Evolutionary conservation across 2,329 filamentous ascomycete genomes (phyloP), one percentile per base, ranked within the genome.

Genomic region (Pestalotiopsis sp.): DNA sequence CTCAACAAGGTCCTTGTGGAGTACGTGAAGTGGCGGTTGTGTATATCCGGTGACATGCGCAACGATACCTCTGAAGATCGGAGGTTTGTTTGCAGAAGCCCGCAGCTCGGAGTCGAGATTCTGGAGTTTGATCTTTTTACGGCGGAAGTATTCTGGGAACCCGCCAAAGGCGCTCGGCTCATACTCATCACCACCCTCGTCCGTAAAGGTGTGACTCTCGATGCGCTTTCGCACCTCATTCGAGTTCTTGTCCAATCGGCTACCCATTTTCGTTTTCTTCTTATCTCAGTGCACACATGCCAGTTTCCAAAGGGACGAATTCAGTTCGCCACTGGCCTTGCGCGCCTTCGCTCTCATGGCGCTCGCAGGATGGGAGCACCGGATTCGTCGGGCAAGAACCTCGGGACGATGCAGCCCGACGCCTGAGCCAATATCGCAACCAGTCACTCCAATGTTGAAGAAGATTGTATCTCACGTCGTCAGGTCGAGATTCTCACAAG

Each of bases 41-140:
- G 96, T 99, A 78, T 98, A 99, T 63, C 96, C 96, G 74, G 95
- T 97, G 27, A 99, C 92, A 80, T 98, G 93, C 11, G 92, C 94
- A 13, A 97, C 94, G 9, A 98, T 87, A 0, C 94, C 94, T 73
- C 92, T 93, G 85, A 99, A 99, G 66, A 99, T 94, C 70, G 89
- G 90, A 11, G 94, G 93, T 72, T 92, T 93, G 72, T 91, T 90
- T 0, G 83, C 80, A 1, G 90, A 88, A 40, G 92, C 87, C 69
- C 95, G 91, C 59, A 97, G 84, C 66, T 97, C 89, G 9, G 90
- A 91, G 80, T 99, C 96, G 38, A 96, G 88, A 76, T 99, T 99
- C 80, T 98, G 96, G 3, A 99, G 87, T 78, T 99, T 99, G 80
- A 97, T 90, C 85, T 97, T 98, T 84, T 99, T 99, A 68, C 95